phyloP scores from a whole-genome alignment of 139 green algal genomes.

The Coelastrella sp. region DNA sequence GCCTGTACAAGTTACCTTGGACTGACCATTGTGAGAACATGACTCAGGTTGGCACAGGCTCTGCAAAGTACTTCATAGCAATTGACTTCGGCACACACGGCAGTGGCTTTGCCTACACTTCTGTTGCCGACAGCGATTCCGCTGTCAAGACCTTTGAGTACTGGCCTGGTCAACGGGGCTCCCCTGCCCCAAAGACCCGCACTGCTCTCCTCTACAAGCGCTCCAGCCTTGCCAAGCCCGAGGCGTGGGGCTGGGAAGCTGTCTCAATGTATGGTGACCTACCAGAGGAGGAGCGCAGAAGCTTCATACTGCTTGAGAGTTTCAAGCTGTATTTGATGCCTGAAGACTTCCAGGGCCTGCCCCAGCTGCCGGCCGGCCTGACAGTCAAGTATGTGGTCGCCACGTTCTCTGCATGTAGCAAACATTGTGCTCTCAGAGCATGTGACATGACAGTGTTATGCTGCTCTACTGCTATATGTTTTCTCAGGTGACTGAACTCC shows the following conservation, averaged over 20 bases:
- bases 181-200: slow-evolving; percentile 4
- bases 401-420: too few relatives aligned
- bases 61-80: slow-evolving; percentile 8
- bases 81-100: slow-evolving; percentile 41
- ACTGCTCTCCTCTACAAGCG: slow-evolving; percentile 14
- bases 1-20: background rate
- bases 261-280: slow-evolving; percentile 20
- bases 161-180: slow-evolving; percentile 31
- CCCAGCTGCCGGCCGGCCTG: background rate
- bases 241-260: slow-evolving; percentile 35
- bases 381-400: background rate
- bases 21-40: background rate
- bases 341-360: slow-evolving; percentile 15
- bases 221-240: background rate
- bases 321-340: slow-evolving; percentile 43
- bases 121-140: background rate
- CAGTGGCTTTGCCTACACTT: slow-evolving; percentile 25
- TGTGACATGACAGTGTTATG: too few relatives aligned
- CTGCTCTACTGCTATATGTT: too few relatives aligned
- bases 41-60: background rate
- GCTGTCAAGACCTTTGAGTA: slow-evolving; percentile 31
- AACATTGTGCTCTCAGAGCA: too few relatives aligned
- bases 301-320: slow-evolving; percentile 11
- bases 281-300: background rate
- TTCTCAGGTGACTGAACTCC: too few relatives aligned